Evolutionary conservation across 2,329 filamentous ascomycete species (phyloP), one percentile per base, ranked within the genome.

Genomic region (Trichoderma semiorbis): DNA sequence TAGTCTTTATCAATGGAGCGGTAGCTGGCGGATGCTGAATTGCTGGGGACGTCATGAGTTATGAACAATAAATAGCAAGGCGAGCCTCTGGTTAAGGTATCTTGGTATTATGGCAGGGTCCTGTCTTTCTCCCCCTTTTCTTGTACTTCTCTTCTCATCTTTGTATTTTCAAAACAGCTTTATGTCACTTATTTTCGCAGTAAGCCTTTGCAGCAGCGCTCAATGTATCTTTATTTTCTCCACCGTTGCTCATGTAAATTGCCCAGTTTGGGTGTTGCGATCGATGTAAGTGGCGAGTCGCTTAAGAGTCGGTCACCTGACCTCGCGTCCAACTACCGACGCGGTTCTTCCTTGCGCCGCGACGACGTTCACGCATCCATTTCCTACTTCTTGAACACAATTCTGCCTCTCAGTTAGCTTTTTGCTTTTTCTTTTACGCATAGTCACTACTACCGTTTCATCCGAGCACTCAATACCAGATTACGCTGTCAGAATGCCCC

Each of bases 401-500:
- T 50, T 18, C 10, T 3, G 34, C 21, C 28, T 43, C n/a, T 16
- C 11, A 12, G n/a, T 16, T 21, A 5, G 0, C 0, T 16, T n/a
- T 26, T 26, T 8, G 14, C 32, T 1, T 30, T 6, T 50, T 0
- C 7, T 43, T 50, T 28, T 24, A 14, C 66, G 26, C 12, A 18
- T 7, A n/a, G 4, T 21, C 6, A 2, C 16, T 5, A 4, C 7
- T 12, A 58, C 55, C n/a, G 28, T 1, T 50, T 26, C 21, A 14
- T 62, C 62, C 18, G n/a, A 65, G 8, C 11, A 53, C 21, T 2
- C 7, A 36, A 39, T 11, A 55, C 21, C 11, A 24, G n/a, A 36
- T 12, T 21, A 14, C 47, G 8, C 26, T 21, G 4, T 36, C 64
- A 21, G 14, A 64, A 84, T 83, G 82, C 73, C 78, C 39, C 81